Percentiles rank a stretch among this genome's conserved stretches.
Conservation (phyloP, 1,139 yeast species). For the Candida dubliniensis region DNA sequence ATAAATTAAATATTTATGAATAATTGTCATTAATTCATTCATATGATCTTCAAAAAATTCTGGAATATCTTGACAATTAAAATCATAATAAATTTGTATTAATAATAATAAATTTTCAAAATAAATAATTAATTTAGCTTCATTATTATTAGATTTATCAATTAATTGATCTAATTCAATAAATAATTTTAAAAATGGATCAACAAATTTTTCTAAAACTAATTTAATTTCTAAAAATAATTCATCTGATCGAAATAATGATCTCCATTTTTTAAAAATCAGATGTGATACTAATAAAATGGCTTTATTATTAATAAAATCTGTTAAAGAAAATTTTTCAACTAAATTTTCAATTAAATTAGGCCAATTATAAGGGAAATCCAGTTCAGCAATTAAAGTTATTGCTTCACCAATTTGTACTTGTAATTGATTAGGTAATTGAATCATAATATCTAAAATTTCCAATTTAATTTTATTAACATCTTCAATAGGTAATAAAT, state of each 20-base stretch:
- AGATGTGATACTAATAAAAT: slow-evolving; percentile 92
- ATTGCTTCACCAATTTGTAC: slow-evolving; percentile 93
- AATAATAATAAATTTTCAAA: slow-evolving; percentile 73
- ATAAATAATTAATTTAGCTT: slow-evolving; percentile 51
- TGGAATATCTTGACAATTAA: slow-evolving; percentile 97
- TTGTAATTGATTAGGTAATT: slow-evolving; percentile 72
- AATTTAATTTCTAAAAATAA: slow-evolving; percentile 82
- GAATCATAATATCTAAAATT: slow-evolving; percentile 80
- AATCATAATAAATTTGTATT: slow-evolving; percentile 82
- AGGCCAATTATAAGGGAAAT: slow-evolving; percentile 91
- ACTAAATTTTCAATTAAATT: slow-evolving; percentile 76
- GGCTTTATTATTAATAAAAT: slow-evolving; percentile 78
- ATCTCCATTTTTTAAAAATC: slow-evolving; percentile 95
- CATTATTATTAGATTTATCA: slow-evolving; percentile 30
- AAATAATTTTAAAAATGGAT: slow-evolving; percentile 72
- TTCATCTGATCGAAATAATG: slow-evolving; percentile 87
- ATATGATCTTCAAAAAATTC: slow-evolving; percentile 95
- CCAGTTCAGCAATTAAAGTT: slow-evolving; percentile 90
- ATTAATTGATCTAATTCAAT: slow-evolving; percentile 67
- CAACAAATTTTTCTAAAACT: slow-evolving; percentile 83
- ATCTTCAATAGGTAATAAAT: slow-evolving; percentile 61
- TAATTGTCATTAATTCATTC: slow-evolving; percentile 70
- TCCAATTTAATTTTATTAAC: slow-evolving; percentile 69
- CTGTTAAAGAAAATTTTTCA: slow-evolving; percentile 57
- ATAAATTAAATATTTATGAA: slow-evolving; percentile 77